A percentile compares a stretch with the other conserved stretches of the same genome.
These are phyloP conservation scores for Sporopachydermia quercuum DNA, from an alignment of 805 yeast genomes.

Conservation along the genomic window DNA sequence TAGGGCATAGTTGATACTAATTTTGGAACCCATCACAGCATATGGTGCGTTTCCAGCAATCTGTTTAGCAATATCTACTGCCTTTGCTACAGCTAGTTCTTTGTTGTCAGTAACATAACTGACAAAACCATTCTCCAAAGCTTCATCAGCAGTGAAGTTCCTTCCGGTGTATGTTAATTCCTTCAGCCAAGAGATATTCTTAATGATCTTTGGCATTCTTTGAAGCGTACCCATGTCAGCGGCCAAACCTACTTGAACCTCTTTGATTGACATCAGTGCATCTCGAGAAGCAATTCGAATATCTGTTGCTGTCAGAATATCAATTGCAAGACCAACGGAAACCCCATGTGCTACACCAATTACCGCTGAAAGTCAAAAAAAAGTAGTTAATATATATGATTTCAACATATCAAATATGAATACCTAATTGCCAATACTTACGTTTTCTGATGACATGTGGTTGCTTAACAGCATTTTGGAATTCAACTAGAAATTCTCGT, in stretches of 20 bases:
- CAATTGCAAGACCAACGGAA: conserved; percentile 52
- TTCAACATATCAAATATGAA: not conserved
- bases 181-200: conserved; percentile 40
- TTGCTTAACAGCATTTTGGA: conserved; percentile 37
- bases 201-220: conserved; percentile 39
- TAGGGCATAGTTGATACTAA: conserved; percentile 29
- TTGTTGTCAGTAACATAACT: conserved; percentile 31
- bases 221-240: conserved; percentile 74
- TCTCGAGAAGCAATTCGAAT: conserved; percentile 42
- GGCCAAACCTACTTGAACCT: conserved; percentile 57
- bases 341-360: conserved; percentile 54
- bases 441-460: conserved; percentile 18
- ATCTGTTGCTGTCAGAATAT: conserved; percentile 42
- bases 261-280: conserved; percentile 44
- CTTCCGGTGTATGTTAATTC: conserved; percentile 52
- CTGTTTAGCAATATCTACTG: conserved; percentile 31
- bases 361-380: conserved; percentile 26
- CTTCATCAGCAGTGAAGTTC: conserved; percentile 37
- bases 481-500: conserved; percentile 30
- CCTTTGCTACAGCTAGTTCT: conserved; percentile 32
- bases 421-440: conserved; percentile 4
- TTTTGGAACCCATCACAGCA: conserved; percentile 54
- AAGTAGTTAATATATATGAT: conserved; percentile 1
- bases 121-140: conserved; percentile 40
- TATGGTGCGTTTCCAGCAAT: conserved; percentile 36